phyloP scores from a whole-genome alignment of 1,284 basidiomycete genomes.

The Moniliophthora roreri region DNA sequence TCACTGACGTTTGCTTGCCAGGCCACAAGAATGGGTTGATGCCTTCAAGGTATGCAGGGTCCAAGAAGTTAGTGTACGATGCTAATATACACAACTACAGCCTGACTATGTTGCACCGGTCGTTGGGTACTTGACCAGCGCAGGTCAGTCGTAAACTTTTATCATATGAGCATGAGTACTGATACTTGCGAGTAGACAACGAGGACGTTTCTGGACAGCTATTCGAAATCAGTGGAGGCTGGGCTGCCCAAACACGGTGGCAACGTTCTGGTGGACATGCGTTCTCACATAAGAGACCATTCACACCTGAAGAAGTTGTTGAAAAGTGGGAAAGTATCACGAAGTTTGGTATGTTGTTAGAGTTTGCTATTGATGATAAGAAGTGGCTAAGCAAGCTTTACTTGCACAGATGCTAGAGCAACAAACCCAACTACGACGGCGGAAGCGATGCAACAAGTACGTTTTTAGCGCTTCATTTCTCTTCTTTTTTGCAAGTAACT shows the following conservation, averaged over 20 bases:
- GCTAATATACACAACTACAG: constrained; percentile 30
- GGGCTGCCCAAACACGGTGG: constrained; percentile 93
- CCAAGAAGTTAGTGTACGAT: neutral
- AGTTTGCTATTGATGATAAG: constrained; percentile 7
- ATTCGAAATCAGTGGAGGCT: constrained; percentile 92
- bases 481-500: neutral
- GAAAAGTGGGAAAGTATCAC: constrained; percentile 83
- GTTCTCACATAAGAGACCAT: constrained; percentile 78
- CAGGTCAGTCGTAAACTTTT: constrained; percentile 38
- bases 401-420: constrained; percentile 66
- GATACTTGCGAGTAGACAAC: constrained; percentile 50
- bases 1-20: constrained; percentile 27
- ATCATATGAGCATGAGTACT: neutral
- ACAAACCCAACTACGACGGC: constrained; percentile 73
- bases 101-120: constrained; percentile 92
- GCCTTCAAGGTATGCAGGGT: constrained; percentile 72
- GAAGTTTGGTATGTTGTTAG: constrained; percentile 64
- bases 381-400: too few species aligned
- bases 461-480: constrained; percentile 11
- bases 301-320: constrained; percentile 79
- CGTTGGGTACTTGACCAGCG: constrained; percentile 89
- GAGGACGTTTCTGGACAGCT: constrained; percentile 74
- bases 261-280: constrained; percentile 86
- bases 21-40: constrained; percentile 91
- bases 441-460: constrained; percentile 74